Conservation (phyloP, 2,329 filamentous ascomycete species). For the Exophiala aquamarina region DNA sequence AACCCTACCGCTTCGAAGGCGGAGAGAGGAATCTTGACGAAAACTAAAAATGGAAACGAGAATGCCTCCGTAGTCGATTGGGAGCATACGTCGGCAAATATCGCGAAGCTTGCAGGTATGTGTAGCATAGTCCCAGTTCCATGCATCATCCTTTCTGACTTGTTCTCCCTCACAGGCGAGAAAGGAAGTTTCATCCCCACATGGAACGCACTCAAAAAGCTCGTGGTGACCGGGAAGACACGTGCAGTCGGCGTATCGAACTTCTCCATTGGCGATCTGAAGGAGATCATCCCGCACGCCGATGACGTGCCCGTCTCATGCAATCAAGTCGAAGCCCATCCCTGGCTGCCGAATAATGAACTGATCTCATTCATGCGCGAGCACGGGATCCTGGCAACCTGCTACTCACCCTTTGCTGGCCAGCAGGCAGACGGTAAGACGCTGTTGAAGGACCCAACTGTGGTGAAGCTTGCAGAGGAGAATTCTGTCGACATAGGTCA, state of each 20-base stretch:
- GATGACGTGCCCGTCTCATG: conserved; percentile 41
- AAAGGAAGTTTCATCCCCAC: conserved; percentile 39
- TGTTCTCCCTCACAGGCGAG: conserved; percentile 3
- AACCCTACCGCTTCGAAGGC: conserved; percentile 2
- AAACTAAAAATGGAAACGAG: neutral
- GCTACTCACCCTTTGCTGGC: conserved; percentile 42
- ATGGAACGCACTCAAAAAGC: conserved; percentile 66
- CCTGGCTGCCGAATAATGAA: conserved; percentile 48
- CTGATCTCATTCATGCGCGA: conserved; percentile 44
- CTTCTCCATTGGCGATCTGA: conserved; percentile 57
- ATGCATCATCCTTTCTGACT: too few relatives aligned
- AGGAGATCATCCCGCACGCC: conserved; percentile 45
- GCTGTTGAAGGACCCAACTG: conserved; percentile 51
- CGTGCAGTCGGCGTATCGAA: conserved; percentile 77
- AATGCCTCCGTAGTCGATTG: neutral
- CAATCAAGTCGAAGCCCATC: conserved; percentile 49
- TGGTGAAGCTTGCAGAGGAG: conserved; percentile 60
- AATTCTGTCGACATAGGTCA: conserved; percentile 60
- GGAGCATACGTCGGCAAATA: conserved; percentile 1
- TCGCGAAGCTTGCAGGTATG: conserved; percentile 27
- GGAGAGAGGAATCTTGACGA: conserved; percentile 8
- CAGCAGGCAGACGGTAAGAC: conserved; percentile 13
- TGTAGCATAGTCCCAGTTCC: too few relatives aligned
- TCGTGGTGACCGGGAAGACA: conserved; percentile 60
- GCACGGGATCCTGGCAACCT: conserved; percentile 41